Evolutionary conservation across 768 basidiomycete species (phyloP), one percentile per base, ranked within the genome.

Genomic region (Xerocomellus dryophilus): DNA sequence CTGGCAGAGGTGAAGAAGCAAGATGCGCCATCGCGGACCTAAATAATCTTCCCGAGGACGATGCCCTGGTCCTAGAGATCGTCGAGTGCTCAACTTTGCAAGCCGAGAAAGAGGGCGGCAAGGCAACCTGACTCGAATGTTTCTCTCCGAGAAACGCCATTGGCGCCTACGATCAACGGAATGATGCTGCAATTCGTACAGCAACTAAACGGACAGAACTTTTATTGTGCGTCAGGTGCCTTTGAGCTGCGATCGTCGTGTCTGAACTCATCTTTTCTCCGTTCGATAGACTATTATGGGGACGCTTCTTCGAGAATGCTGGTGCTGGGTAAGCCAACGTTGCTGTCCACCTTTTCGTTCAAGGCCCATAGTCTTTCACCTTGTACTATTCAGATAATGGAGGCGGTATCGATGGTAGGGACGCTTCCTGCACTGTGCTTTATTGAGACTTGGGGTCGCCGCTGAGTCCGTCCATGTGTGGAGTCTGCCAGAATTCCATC

Each of bases 131-230:
- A 3, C 23, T 1, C 25, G 89, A 91, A 66, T 88, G 87, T 68
- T 90, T 91, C 76, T 84, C 85, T 25, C 23, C 4, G 23, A 25
- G 23, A 25, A 25, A 25, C 23, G 2, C 76, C 61, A 68, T 90
- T 88, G 86, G 82, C 85, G 83, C 68, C 78, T 50, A 90, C 88
- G 14, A 66, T 75, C 32, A 90, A 89, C 55, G 87, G 88, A n/a
- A 87, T 88, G 83, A 87, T 88, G 83, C 68, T 88, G 41, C 87
- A 88, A 59, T 89, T 90, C 63, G 82, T 91, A 48, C 88, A 90
- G 59, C 88, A 90, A 60, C 69, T 90, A 29, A 87, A 90, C 53
- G 88, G 87, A 14, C 88, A 91, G 68, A 90, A 88, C 66, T 89
- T 88, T 70, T 88, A 86, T 68, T 87, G 86, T 86, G 57, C 57